A percentile compares a stretch with the other conserved stretches of the same genome.
Conservation (phyloP, 257 asterid species). For the Solanum virginianum region DNA sequence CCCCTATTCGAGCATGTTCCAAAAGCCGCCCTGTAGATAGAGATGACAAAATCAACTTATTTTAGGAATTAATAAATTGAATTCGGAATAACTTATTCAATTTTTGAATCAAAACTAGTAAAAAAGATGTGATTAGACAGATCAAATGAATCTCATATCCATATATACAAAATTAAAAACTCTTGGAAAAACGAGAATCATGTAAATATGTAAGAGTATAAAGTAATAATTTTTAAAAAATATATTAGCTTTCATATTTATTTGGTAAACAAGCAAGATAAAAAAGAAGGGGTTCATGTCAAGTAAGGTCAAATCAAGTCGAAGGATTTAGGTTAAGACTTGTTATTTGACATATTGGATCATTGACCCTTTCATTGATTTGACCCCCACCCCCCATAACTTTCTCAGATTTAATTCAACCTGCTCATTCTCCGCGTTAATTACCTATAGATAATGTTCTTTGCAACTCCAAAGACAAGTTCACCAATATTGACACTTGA, state of each 20-base stretch:
- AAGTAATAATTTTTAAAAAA: neutral
- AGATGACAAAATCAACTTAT: neutral
- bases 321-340: neutral
- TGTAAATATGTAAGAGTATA: neutral
- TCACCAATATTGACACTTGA: conserved; percentile 45
- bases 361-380: neutral
- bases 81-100: neutral
- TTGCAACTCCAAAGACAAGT: conserved; percentile 43
- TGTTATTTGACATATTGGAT: neutral
- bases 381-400: too few species aligned
- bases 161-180: neutral
- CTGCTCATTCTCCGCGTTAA: neutral
- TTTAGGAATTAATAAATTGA: neutral
- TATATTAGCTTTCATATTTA: neutral
- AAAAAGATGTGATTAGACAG: neutral
- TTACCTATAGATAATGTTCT: conserved; percentile 26
- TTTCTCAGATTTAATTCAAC: neutral
- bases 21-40: conserved; percentile 45
- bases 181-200: neutral
- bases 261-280: neutral
- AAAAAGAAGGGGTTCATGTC: neutral
- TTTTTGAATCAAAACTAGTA: neutral
- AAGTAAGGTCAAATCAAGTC: neutral
- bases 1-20: conserved; percentile 49
- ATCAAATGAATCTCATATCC: neutral